phyloP scores from a whole-genome alignment of 1,284 basidiomycete genomes.

The Ganoderma meredithae region DNA sequence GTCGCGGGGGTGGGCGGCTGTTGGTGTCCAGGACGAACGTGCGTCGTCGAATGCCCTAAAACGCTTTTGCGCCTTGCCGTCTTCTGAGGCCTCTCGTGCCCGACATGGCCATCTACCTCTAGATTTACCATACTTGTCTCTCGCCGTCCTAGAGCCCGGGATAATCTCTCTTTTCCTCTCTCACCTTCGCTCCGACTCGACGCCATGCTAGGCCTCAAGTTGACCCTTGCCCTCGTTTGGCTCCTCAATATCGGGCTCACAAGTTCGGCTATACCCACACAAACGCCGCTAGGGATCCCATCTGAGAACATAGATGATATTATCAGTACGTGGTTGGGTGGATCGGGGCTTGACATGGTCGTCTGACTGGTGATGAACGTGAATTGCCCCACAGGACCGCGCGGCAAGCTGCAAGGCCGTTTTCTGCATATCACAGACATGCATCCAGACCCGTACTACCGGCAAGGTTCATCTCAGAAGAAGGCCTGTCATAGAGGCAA shows the following conservation, averaged over 20 bases:
- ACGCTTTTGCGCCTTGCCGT: constrained; percentile 4
- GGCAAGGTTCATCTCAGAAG: constrained; percentile 53
- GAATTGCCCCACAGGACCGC: constrained; percentile 27
- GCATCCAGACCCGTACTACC: constrained; percentile 79
- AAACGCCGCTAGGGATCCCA: constrained; percentile 33
- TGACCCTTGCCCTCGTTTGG: constrained; percentile 22
- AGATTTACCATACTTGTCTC: constrained; percentile 31
- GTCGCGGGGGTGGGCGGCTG: not conserved
- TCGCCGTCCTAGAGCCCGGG: constrained; percentile 27
- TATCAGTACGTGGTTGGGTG: constrained; percentile 26
- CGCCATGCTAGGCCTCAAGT: constrained; percentile 34
- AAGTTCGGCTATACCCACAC: constrained; percentile 29
- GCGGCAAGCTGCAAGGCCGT: constrained; percentile 67
- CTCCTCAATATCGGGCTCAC: constrained; percentile 23
- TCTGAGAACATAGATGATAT: constrained; percentile 22
- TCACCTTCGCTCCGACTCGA: constrained; percentile 6
- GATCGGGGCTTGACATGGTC: constrained; percentile 18
- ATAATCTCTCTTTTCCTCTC: constrained; percentile 20
- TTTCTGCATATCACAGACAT: constrained; percentile 85
- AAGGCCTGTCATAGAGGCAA: constrained; percentile 73
- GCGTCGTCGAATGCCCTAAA: constrained; percentile 30
- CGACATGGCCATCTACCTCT: constrained; percentile 32
- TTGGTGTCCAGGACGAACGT: constrained; percentile 40
- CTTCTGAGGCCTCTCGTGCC: constrained; percentile 17
- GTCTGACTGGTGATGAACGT: constrained; percentile 28